Percentiles rank a stretch among this genome's conserved stretches.
phyloP scores from a whole-genome alignment of 768 basidiomycete genomes.

The Rhodotorula babjevae region DNA sequence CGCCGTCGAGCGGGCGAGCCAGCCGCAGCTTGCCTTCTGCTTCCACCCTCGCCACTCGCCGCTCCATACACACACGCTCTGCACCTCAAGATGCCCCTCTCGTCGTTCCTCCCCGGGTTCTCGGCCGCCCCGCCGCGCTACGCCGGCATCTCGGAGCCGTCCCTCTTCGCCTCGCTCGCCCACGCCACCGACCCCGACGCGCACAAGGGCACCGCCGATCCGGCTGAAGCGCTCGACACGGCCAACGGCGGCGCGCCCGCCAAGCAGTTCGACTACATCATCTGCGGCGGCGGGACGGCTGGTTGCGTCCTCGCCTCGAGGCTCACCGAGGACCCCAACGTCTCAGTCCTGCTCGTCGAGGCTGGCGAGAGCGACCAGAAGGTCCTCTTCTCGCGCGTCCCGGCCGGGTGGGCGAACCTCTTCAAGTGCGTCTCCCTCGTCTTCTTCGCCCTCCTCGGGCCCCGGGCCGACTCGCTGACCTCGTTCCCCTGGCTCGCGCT shows the following conservation, averaged over 20 bases:
- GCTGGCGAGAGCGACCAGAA: conserved; percentile 36
- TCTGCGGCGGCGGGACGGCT: conserved; percentile 35
- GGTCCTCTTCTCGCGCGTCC: conserved; percentile 28
- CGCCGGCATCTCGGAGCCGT: conserved; percentile 12
- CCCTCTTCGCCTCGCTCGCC: conserved; percentile 7
- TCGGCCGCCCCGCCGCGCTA: background rate
- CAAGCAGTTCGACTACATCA: conserved; percentile 15
- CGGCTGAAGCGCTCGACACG: background rate
- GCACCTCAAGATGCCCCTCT: background rate
- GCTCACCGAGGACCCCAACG: conserved; percentile 34
- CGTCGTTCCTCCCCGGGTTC: background rate
- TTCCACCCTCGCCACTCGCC: background rate
- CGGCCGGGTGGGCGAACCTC: conserved; percentile 32
- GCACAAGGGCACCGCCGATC: background rate
- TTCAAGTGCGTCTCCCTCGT: conserved; percentile 3
- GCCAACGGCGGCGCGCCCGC: background rate
- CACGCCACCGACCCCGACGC: background rate
- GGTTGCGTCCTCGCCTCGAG: conserved; percentile 38
- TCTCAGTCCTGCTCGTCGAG: conserved; percentile 36
- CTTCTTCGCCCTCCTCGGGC: background rate
- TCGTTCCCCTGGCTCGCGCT: background rate
- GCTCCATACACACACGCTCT: background rate
- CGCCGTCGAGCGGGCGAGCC: no score
- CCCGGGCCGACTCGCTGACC: background rate
- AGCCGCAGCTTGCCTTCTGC: background rate